phyloP scores from a whole-genome alignment of 495 filamentous ascomycete species.

The Trichoderma orchidacearum region DNA sequence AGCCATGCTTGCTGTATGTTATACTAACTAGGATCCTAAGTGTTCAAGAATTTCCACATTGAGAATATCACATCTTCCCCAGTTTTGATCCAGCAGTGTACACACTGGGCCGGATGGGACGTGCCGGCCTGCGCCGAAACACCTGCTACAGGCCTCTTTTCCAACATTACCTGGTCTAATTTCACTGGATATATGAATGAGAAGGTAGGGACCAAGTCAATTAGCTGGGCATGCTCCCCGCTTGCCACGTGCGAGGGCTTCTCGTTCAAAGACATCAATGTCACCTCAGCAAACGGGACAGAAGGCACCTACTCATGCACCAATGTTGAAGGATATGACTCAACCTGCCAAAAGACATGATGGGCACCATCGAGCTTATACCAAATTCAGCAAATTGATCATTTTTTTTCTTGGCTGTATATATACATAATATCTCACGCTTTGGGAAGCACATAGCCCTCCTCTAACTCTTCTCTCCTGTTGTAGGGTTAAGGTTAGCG shows the following conservation, averaged over 20 bases:
- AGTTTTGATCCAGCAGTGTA: background rate
- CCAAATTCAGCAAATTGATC: too few species aligned
- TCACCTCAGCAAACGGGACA: background rate
- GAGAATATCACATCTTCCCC: background rate
- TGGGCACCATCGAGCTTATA: too few species aligned
- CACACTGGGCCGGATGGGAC: slow-evolving; percentile 1
- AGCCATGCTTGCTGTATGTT: background rate
- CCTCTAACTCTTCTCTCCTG: background rate
- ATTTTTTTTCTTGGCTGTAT: too few species aligned
- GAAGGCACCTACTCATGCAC: background rate
- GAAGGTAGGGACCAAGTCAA: background rate
- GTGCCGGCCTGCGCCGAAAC: background rate
- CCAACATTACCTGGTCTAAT: background rate
- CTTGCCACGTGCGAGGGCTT: background rate
- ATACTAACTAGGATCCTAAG: background rate
- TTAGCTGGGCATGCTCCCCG: background rate
- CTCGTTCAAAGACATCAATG: background rate
- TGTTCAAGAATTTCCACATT: slow-evolving; percentile 1
- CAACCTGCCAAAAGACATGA: background rate
- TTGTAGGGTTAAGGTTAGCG: background rate
- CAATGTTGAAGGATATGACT: background rate
- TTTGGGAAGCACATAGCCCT: background rate
- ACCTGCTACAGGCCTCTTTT: background rate
- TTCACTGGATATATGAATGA: slow-evolving; percentile 1
- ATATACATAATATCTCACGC: too few species aligned